phyloP scores from a whole-genome alignment of 768 basidiomycete species.

The Ramaria sp. region DNA sequence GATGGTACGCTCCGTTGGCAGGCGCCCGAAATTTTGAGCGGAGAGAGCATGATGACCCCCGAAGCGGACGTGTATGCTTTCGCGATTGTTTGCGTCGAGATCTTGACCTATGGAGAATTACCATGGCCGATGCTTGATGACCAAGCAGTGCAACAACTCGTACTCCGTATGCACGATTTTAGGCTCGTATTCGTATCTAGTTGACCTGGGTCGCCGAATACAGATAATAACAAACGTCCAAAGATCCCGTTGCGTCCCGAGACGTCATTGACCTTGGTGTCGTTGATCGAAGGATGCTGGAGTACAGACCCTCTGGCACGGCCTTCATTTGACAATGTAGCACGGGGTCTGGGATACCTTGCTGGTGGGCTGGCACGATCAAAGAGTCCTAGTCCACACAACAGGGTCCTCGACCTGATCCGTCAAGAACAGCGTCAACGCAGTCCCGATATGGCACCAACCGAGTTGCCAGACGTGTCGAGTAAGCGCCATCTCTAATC shows the following conservation, averaged over 20 bases:
- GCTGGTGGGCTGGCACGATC: conserved; percentile 26
- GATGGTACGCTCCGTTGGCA: conserved; percentile 64
- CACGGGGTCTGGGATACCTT: conserved; percentile 33
- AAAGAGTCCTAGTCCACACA: conserved; percentile 8
- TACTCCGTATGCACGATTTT: conserved; percentile 30
- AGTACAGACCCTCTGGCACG: conserved; percentile 37
- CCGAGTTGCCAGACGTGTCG: not conserved
- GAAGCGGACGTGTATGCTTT: conserved; percentile 63
- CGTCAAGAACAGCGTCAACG: not conserved
- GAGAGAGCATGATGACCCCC: conserved; percentile 33
- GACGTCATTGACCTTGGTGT: conserved; percentile 24
- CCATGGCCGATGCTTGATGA: conserved; percentile 48
- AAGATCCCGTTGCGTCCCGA: conserved; percentile 30
- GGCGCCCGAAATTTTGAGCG: conserved; percentile 55
- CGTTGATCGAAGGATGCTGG: conserved; percentile 50
- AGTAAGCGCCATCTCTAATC: not conserved
- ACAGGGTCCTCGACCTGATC: not conserved
- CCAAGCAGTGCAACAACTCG: conserved; percentile 37
- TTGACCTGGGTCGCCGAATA: conserved; percentile 14
- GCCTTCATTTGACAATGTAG: conserved; percentile 41
- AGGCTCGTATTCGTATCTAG: not conserved
- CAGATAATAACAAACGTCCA: conserved; percentile 45
- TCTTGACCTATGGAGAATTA: conserved; percentile 49
- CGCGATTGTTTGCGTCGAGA: conserved; percentile 53
- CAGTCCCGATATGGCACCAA: conserved; percentile 6